Percentiles rank a stretch among this genome's conserved stretches.
phyloP scores from a whole-genome alignment of 306 rosid genomes.

The Coriaria nepalensis region DNA sequence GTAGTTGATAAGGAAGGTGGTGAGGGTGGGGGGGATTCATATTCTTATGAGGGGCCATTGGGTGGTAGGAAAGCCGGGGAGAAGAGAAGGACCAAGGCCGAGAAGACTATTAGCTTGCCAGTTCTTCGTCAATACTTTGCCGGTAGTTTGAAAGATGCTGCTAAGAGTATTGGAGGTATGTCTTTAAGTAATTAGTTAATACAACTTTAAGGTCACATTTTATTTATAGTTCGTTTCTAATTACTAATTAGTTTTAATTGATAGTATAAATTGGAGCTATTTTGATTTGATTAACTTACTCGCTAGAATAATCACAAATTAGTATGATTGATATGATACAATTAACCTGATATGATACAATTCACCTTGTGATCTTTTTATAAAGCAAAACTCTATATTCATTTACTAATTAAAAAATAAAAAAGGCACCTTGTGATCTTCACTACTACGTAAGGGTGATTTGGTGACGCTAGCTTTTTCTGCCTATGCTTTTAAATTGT shows the following conservation, averaged over 20 bases:
- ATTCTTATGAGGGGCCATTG: too few species aligned
- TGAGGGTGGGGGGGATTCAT: conserved; percentile 20
- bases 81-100: conserved; percentile 40
- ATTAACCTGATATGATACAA: neutral
- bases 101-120: conserved; percentile 61
- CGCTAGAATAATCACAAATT: neutral
- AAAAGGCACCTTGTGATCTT: too few species aligned
- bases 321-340: neutral
- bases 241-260: too few species aligned
- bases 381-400: too few species aligned
- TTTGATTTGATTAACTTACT: neutral
- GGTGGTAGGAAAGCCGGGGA: conserved; percentile 14
- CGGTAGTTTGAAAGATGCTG: conserved; percentile 80
- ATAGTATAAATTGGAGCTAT: too few species aligned
- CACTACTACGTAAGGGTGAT: too few species aligned
- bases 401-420: too few species aligned
- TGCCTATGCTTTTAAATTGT: too few species aligned
- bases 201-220: neutral
- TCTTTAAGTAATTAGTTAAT: neutral
- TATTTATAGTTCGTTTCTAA: neutral
- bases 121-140: conserved; percentile 74
- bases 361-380: too few species aligned
- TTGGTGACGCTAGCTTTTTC: too few species aligned
- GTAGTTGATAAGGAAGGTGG: neutral
- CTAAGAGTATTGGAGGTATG: conserved; percentile 67